phyloP scores from a whole-genome alignment of 1,284 basidiomycete genomes.

The Ustilago trichophora region DNA sequence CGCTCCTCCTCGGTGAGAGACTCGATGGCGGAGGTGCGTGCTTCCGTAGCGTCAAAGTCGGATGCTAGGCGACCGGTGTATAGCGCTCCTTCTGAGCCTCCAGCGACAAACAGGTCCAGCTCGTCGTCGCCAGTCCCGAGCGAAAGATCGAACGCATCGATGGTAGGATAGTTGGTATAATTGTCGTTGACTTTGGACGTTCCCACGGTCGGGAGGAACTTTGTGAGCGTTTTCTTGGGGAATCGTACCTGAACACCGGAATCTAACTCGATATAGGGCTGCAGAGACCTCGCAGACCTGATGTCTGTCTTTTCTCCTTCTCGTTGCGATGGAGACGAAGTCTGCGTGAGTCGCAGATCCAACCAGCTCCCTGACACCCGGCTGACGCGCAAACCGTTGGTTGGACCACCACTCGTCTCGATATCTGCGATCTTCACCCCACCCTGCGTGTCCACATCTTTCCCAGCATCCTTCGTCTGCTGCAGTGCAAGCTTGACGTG shows the following conservation, averaged over 20 bases:
- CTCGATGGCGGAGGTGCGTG: constrained; percentile 3
- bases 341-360: constrained; percentile 27
- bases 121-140: constrained; percentile 27
- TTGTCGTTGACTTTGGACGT: constrained; percentile 46
- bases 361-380: constrained; percentile 28
- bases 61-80: constrained; percentile 17
- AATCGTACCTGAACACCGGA: constrained; percentile 17
- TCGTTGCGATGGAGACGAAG: background rate
- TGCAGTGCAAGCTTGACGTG: constrained; percentile 44
- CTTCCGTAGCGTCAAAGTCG: constrained; percentile 10
- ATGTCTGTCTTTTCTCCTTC: background rate
- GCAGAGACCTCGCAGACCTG: constrained; percentile 28
- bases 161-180: constrained; percentile 42
- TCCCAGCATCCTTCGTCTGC: constrained; percentile 44
- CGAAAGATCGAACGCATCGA: constrained; percentile 46
- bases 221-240: constrained; percentile 11
- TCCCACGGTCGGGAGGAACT: constrained; percentile 14
- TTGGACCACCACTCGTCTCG: constrained; percentile 19
- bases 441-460: constrained; percentile 40
- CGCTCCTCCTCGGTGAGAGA: constrained; percentile 17
- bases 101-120: constrained; percentile 40
- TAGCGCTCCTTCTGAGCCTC: constrained; percentile 45
- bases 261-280: constrained; percentile 28
- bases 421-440: constrained; percentile 42
- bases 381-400: constrained; percentile 14